Evolutionary conservation across 495 filamentous ascomycete genomes (phyloP).

Genomic region (Tuber microsphaerosporum): DNA sequence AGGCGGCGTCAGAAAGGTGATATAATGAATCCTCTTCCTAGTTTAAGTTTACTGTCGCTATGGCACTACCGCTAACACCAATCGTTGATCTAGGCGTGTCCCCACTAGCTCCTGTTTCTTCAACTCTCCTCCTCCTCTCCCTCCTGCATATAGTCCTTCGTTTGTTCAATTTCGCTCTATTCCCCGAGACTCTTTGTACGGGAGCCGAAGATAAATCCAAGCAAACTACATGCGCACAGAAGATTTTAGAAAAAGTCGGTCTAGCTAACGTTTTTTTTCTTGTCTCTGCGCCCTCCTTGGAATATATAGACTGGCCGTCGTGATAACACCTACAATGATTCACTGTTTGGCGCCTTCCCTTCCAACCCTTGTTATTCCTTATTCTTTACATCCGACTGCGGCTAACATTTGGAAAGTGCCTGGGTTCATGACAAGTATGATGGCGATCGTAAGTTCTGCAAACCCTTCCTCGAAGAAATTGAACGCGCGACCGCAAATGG

Average conservation of each 20-base stretch:
- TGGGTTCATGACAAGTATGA: constrained; percentile 43
- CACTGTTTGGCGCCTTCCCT: constrained; percentile 24
- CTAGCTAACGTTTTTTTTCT: constrained; percentile 29
- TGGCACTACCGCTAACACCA: constrained; percentile 23
- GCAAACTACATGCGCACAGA: constrained; percentile 3
- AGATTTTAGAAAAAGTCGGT: constrained; percentile 17
- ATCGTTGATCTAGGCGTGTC: constrained; percentile 36
- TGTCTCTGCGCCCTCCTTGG: constrained; percentile 22
- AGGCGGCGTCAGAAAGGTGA: constrained; percentile 42
- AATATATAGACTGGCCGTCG: constrained; percentile 32
- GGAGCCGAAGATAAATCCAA: constrained; percentile 8
- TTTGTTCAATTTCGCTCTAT: constrained; percentile 17
- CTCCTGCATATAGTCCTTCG: constrained; percentile 24
- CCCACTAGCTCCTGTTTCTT: constrained; percentile 38
- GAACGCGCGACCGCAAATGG: constrained; percentile 41
- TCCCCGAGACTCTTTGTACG: constrained; percentile 24
- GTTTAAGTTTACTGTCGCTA: neutral
- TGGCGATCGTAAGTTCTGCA: constrained; percentile 28
- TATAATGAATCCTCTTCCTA: neutral
- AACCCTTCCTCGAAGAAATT: constrained; percentile 33
- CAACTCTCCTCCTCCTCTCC: constrained; percentile 25
- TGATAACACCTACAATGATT: constrained; percentile 33
- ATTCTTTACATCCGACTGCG: neutral
- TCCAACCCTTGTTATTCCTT: neutral
- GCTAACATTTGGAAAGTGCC: constrained; percentile 30